Percentiles rank a stretch among this genome's conserved stretches.
These are phyloP conservation scores for Alternaria sp. DNA, from an alignment of 2,329 filamentous ascomycete genomes.

Conservation along the genomic window DNA sequence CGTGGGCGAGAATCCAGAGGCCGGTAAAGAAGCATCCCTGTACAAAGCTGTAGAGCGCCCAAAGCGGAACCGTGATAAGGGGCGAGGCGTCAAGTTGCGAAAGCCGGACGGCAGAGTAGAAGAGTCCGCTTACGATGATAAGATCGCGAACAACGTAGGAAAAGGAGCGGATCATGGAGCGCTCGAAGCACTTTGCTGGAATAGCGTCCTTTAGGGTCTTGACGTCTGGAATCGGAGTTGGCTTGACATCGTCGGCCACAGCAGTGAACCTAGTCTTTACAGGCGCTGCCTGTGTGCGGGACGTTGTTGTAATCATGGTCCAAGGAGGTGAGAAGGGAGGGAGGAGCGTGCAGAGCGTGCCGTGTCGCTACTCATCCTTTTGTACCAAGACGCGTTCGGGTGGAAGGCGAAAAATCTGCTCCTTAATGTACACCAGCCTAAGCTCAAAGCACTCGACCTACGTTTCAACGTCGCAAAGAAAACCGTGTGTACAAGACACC, in stretches of 20 bases:
- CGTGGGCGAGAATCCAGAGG: constrained; percentile 72
- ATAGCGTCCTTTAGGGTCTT: constrained; percentile 36
- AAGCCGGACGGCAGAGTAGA: constrained; percentile 25
- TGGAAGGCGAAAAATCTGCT: constrained; percentile 3
- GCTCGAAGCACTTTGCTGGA: constrained; percentile 36
- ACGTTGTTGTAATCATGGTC: constrained; percentile 29
- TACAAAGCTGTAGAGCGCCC: constrained; percentile 67
- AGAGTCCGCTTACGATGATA: constrained; percentile 26
- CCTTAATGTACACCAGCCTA: constrained; percentile 18
- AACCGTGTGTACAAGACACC: constrained; percentile 31
- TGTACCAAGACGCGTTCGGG: neutral
- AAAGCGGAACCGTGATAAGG: constrained; percentile 43
- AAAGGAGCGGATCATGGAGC: constrained; percentile 31
- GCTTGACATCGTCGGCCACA: constrained; percentile 24
- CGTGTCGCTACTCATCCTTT: neutral
- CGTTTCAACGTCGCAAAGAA: constrained; percentile 29
- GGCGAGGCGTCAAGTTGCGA: constrained; percentile 24
- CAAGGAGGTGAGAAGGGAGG: constrained; percentile 11
- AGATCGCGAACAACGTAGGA: constrained; percentile 37
- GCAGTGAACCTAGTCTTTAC: constrained; percentile 24
- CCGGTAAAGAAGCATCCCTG: constrained; percentile 73
- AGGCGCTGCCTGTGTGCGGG: constrained; percentile 23
- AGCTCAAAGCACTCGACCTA: constrained; percentile 29
- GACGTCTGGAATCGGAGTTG: constrained; percentile 27
- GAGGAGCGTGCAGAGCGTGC: constrained; percentile 1